A percentile compares a stretch with the other conserved stretches of the same genome.
These are phyloP conservation scores for Penicillium diatomitis DNA, from an alignment of 495 filamentous ascomycete genomes.

Conservation along the genomic window DNA sequence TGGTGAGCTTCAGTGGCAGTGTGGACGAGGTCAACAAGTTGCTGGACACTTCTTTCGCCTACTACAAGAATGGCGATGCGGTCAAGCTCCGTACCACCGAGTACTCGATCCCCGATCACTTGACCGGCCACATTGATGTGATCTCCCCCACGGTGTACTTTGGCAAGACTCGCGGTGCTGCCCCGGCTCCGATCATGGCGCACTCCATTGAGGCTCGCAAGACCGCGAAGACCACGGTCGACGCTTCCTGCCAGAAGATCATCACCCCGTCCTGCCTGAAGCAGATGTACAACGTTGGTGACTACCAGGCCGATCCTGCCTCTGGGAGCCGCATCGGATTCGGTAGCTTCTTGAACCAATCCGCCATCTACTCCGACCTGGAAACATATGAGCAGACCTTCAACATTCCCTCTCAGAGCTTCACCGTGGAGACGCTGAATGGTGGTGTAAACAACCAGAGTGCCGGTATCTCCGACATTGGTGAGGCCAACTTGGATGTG, in stretches of 20 bases:
- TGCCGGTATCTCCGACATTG: constrained; percentile 25
- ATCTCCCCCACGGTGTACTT: constrained; percentile 54
- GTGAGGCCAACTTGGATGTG: constrained; percentile 63
- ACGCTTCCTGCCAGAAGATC: constrained; percentile 35
- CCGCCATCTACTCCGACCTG: constrained; percentile 30
- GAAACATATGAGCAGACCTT: constrained; percentile 19
- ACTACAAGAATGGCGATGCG: constrained; percentile 25
- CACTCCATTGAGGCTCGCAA: constrained; percentile 2
- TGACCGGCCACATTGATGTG: constrained; percentile 44
- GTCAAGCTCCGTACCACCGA: constrained; percentile 45
- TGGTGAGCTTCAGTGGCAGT: constrained; percentile 40
- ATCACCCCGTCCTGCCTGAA: constrained; percentile 53
- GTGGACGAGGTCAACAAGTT: constrained; percentile 41
- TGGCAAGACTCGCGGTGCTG: constrained; percentile 28
- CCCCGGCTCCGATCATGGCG: constrained; percentile 9
- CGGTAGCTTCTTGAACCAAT: constrained; percentile 45
- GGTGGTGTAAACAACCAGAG: constrained; percentile 42
- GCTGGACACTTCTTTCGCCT: constrained; percentile 38
- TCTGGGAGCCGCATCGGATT: constrained; percentile 47
- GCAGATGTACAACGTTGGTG: constrained; percentile 48
- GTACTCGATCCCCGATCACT: constrained; percentile 53
- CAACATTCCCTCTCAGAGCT: constrained; percentile 39
- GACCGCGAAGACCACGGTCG: constrained; percentile 12
- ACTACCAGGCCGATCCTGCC: constrained; percentile 37
- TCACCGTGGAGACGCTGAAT: constrained; percentile 47